These are phyloP conservation scores for Syncephalastrum racemosum DNA, from an alignment of 371 early-diverging fungal species.

Conservation along the genomic window DNA sequence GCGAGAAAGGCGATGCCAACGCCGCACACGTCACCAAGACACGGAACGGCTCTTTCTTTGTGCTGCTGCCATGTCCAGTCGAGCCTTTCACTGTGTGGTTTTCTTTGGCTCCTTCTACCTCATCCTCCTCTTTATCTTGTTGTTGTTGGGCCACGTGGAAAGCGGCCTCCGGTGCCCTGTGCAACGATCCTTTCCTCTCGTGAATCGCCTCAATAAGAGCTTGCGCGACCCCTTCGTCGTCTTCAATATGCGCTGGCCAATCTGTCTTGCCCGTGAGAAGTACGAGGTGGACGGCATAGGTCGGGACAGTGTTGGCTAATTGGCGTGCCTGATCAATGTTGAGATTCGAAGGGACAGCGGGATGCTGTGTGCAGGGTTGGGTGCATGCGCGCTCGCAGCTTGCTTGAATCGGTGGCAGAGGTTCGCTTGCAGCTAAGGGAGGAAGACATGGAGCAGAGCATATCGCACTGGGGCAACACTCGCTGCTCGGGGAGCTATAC, in stretches of 20 bases:
- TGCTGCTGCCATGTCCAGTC: no score
- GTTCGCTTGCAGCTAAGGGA: constrained; percentile 19
- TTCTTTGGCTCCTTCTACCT: neutral
- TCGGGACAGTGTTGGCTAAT: constrained; percentile 33
- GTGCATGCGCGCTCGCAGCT: constrained; percentile 18
- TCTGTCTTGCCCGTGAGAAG: constrained; percentile 34
- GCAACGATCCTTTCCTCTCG: constrained; percentile 13
- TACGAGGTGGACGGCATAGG: constrained; percentile 36
- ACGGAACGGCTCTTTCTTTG: constrained; percentile 8
- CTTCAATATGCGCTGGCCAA: constrained; percentile 42
- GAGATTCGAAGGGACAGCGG: constrained; percentile 22
- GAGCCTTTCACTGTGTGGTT: neutral
- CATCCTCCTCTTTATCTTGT: neutral
- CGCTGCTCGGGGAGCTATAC: constrained; percentile 25
- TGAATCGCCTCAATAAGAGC: constrained; percentile 24
- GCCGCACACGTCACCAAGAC: constrained; percentile 33
- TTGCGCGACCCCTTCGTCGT: constrained; percentile 33
- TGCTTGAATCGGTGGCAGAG: constrained; percentile 22
- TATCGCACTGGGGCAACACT: constrained; percentile 4
- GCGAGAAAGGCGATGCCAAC: constrained; percentile 24
- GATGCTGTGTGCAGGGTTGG: constrained; percentile 34
- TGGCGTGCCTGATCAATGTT: constrained; percentile 38
- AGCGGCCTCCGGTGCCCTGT: neutral
- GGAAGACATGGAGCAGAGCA: constrained; percentile 18
- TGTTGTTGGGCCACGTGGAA: constrained; percentile 3